phyloP scores from a whole-genome alignment of 345 rosid species.

The Pugionium cornutum region DNA sequence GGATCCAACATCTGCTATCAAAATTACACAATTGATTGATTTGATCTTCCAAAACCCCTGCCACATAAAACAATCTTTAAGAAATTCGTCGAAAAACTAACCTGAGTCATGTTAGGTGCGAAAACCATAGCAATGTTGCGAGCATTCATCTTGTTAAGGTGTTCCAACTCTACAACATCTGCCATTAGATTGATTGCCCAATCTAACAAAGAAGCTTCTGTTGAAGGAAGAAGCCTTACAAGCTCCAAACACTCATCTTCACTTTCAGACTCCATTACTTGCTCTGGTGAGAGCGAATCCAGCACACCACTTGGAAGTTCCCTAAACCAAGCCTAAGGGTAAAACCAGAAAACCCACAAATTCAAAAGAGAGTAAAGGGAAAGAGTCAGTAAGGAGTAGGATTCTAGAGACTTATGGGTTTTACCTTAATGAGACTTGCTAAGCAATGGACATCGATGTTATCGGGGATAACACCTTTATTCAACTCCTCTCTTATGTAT shows the following conservation, averaged over 20 bases:
- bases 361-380: neutral
- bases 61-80: neutral
- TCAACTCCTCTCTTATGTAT: slow-evolving; percentile 81
- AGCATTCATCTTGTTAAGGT: slow-evolving; percentile 93
- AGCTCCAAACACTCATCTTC: slow-evolving; percentile 89
- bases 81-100: slow-evolving; percentile 37
- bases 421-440: slow-evolving; percentile 96
- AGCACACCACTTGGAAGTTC: slow-evolving; percentile 93
- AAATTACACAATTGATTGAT: slow-evolving; percentile 14
- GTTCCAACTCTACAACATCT: slow-evolving; percentile 84
- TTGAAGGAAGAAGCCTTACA: slow-evolving; percentile 78
- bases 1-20: slow-evolving; percentile 91
- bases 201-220: slow-evolving; percentile 83
- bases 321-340: slow-evolving; percentile 93
- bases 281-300: slow-evolving; percentile 84
- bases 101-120: slow-evolving; percentile 99
- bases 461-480: slow-evolving; percentile 72
- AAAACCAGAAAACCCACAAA: slow-evolving; percentile 2
- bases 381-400: slow-evolving; percentile 9
- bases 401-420: neutral
- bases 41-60: slow-evolving; percentile 5
- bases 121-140: slow-evolving; percentile 95
- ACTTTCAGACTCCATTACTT: slow-evolving; percentile 81
- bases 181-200: slow-evolving; percentile 98
- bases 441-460: slow-evolving; percentile 88